These are phyloP conservation scores for Orychophragmus violaceus DNA, from an alignment of 345 rosid genomes.

Conservation along the genomic window DNA sequence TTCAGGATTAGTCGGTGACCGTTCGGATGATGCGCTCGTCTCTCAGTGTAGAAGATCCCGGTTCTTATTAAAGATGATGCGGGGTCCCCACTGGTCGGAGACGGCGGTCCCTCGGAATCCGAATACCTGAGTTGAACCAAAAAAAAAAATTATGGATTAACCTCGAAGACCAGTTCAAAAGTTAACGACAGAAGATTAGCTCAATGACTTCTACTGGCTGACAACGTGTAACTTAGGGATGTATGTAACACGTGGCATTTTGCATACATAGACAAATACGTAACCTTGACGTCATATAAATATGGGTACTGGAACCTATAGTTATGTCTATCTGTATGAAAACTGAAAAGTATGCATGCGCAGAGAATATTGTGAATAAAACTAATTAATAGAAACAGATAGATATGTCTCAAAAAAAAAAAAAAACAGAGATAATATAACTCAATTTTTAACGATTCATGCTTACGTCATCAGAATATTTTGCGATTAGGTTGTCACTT, in stretches of 20 bases:
- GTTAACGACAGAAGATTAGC: neutral
- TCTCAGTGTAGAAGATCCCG: no score
- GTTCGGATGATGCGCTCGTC: no score
- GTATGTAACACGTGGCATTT: conserved; percentile 19
- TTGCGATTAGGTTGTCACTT: neutral
- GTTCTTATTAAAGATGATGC: no score
- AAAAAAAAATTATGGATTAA: conserved; percentile 6
- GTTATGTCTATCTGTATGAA: neutral
- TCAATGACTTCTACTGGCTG: conserved; percentile 1
- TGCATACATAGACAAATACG: conserved; percentile 30
- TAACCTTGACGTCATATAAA: conserved; percentile 17
- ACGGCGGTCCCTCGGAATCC: no score
- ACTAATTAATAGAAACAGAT: neutral
- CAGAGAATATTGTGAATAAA: neutral
- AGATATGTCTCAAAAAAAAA: no score
- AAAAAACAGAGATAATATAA: no score
- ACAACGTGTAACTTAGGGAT: conserved; percentile 5
- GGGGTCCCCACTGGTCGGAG: no score
- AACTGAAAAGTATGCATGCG: neutral
- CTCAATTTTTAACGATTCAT: conserved; percentile 3
- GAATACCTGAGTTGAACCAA: no score
- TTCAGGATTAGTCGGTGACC: no score
- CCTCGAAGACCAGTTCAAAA: conserved; percentile 24
- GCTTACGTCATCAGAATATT: conserved; percentile 12
- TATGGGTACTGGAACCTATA: neutral